Conservation (phyloP, 139 green algal genomes). For the Volvox reticuliferus region DNA sequence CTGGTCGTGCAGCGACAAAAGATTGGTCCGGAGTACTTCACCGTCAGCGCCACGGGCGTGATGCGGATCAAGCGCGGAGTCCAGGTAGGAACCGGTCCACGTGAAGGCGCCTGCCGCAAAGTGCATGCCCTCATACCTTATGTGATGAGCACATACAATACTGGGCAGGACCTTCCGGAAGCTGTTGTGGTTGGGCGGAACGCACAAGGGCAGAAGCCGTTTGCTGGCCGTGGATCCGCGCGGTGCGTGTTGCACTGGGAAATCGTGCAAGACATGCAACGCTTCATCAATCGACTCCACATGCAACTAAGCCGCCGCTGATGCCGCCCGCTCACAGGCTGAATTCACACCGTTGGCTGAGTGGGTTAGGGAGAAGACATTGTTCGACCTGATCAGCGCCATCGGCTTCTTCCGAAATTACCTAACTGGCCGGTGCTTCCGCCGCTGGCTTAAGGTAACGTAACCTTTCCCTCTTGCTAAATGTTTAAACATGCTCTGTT, state of each 20-base stretch:
- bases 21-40: constrained; percentile 80
- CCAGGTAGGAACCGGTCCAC: constrained; percentile 43
- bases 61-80: constrained; percentile 75
- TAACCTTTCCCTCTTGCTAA: no score
- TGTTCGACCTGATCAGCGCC: constrained; percentile 76
- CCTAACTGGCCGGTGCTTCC: constrained; percentile 73
- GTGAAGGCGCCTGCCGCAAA: no score
- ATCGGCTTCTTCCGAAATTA: constrained; percentile 85
- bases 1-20: constrained; percentile 71
- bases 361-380: constrained; percentile 81
- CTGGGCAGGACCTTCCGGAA: no score
- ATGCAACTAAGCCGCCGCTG: background rate
- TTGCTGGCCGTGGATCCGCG: no score
- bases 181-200: no score
- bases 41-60: constrained; percentile 79
- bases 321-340: constrained; percentile 45
- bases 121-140: no score
- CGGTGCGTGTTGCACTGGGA: no score
- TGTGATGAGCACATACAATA: no score
- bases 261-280: no score
- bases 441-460: constrained; percentile 75
- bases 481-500: no score
- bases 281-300: no score
- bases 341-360: constrained; percentile 80
- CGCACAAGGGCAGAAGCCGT: no score